These are phyloP conservation scores for Camellia granthamiana DNA, from an alignment of 148 eudicot genomes.

Conservation along the genomic window DNA sequence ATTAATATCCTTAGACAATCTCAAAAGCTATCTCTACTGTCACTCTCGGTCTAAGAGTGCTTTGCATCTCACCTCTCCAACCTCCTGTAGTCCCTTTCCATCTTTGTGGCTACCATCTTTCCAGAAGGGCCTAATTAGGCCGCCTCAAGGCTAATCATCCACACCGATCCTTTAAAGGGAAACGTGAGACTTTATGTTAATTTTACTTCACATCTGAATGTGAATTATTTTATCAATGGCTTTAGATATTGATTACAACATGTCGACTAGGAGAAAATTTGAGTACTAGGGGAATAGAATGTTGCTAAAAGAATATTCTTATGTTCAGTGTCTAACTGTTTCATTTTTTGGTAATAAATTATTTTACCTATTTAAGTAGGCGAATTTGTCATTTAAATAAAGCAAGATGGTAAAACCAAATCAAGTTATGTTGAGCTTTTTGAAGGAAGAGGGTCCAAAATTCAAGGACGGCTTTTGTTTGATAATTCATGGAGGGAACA, in stretches of 20 bases:
- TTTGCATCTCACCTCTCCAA: no score
- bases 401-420: neutral
- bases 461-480: neutral
- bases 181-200: neutral
- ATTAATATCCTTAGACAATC: no score
- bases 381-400: neutral
- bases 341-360: neutral
- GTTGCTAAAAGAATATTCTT: neutral
- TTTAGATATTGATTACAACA: neutral
- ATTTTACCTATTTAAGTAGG: neutral
- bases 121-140: no score
- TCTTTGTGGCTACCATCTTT: no score
- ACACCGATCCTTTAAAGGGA: neutral
- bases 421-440: neutral
- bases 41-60: no score
- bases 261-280: neutral
- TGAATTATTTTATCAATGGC: neutral
- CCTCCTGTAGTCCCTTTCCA: no score
- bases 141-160: no score
- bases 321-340: neutral
- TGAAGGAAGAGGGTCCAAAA: neutral
- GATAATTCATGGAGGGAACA: conserved; percentile 2
- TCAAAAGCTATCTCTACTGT: no score
- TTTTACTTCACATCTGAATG: neutral
- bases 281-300: neutral